Evolutionary conservation across 2,329 filamentous ascomycete genomes (phyloP).

Genomic region (Macrophomina pseudophaseolina): DNA sequence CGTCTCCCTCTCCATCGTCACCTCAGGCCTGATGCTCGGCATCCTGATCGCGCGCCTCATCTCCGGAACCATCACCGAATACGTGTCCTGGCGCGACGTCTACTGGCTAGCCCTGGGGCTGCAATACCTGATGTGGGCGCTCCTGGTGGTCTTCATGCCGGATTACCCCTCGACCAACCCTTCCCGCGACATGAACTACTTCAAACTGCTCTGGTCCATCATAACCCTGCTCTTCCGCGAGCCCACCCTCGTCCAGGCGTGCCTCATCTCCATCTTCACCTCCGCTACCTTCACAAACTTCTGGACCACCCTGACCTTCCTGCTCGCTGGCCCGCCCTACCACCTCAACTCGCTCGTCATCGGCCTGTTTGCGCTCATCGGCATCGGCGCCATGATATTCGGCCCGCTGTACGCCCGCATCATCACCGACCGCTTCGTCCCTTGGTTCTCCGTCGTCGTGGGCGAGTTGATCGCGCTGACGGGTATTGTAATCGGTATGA

Average conservation of each 20-base stretch:
- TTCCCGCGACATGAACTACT: constrained; percentile 64
- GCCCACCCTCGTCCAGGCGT: constrained; percentile 72
- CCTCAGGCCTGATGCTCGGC: constrained; percentile 75
- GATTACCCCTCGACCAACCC: constrained; percentile 80
- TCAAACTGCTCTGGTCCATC: constrained; percentile 68
- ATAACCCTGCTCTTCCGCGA: constrained; percentile 66
- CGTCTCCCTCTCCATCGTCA: constrained; percentile 73
- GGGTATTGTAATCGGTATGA: constrained; percentile 62
- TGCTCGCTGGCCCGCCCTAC: constrained; percentile 74
- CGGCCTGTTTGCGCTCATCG: constrained; percentile 79
- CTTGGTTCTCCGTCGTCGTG: constrained; percentile 69
- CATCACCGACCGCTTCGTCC: constrained; percentile 73
- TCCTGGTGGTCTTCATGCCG: constrained; percentile 76
- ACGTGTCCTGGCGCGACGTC: constrained; percentile 74
- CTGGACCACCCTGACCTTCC: constrained; percentile 80
- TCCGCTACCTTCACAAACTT: constrained; percentile 68
- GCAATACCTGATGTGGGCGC: constrained; percentile 68
- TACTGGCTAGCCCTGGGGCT: constrained; percentile 79
- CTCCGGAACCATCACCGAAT: constrained; percentile 76
- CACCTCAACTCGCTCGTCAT: constrained; percentile 70
- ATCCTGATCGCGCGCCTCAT: constrained; percentile 77
- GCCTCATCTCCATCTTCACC: constrained; percentile 68
- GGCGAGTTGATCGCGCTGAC: constrained; percentile 64
- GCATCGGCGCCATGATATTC: constrained; percentile 69
- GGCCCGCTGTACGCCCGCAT: constrained; percentile 72